Percentiles rank a stretch among this genome's conserved stretches.
phyloP scores from a whole-genome alignment of 352 stramenopile species.

The Phytophthora litchii region DNA sequence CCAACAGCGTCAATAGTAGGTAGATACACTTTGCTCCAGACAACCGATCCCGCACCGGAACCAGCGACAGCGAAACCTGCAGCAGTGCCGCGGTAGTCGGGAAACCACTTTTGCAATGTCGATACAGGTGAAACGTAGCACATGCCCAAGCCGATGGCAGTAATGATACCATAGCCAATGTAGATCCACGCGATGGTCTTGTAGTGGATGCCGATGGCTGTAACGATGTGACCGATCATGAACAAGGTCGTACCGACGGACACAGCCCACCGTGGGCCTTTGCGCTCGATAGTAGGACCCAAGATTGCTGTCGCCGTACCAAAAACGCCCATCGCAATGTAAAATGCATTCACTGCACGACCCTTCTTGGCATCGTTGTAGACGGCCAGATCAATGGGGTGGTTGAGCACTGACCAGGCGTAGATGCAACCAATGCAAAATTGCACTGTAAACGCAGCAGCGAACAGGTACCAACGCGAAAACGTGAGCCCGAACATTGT shows the following conservation, averaged over 20 bases:
- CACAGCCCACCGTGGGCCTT: conserved; percentile 50
- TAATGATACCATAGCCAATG: conserved; percentile 67
- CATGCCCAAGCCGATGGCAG: conserved; percentile 60
- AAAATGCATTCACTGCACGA: conserved; percentile 69
- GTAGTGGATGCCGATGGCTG: conserved; percentile 53
- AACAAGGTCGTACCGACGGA: conserved; percentile 52
- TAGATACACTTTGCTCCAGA: conserved; percentile 69
- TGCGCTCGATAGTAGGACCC: conserved; percentile 62
- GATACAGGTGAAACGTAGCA: conserved; percentile 73
- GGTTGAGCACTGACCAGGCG: conserved; percentile 73
- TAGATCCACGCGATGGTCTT: conserved; percentile 59
- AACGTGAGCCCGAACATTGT: conserved; percentile 43
- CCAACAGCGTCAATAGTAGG: conserved; percentile 51
- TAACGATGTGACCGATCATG: conserved; percentile 56
- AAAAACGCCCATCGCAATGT: conserved; percentile 65
- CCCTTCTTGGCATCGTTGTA: conserved; percentile 53
- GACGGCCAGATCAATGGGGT: conserved; percentile 55
- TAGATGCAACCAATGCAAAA: conserved; percentile 77
- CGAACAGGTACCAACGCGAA: conserved; percentile 73
- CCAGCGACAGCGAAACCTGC: conserved; percentile 67
- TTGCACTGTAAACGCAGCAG: conserved; percentile 59
- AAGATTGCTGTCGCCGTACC: conserved; percentile 56
- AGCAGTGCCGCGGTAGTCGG: conserved; percentile 66
- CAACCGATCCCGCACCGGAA: conserved; percentile 61
- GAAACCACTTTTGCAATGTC: conserved; percentile 76